phyloP scores from a whole-genome alignment of 2,329 filamentous ascomycete genomes.

The Dissoconium aciculare region DNA sequence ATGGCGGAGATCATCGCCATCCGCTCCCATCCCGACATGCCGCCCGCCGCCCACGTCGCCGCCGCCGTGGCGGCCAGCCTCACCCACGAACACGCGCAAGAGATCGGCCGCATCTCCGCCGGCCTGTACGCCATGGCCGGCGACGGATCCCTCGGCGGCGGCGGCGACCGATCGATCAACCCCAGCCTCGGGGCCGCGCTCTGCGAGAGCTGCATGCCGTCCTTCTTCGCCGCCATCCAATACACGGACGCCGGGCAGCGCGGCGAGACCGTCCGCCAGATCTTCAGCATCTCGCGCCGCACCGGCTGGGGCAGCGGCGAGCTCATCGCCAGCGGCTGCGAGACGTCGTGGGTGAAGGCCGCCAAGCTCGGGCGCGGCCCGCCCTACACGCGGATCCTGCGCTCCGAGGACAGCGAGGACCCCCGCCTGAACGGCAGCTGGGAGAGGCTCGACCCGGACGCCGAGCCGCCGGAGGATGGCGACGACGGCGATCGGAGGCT shows the following conservation, averaged over 20 bases:
- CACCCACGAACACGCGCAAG: conserved; percentile 55
- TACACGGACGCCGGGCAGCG: conserved; percentile 59
- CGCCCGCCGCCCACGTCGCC: conserved; percentile 75
- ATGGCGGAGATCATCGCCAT: conserved; percentile 72
- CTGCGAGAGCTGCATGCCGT: conserved; percentile 64
- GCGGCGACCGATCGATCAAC: conserved; percentile 43
- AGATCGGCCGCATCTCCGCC: conserved; percentile 66
- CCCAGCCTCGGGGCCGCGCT: conserved; percentile 67
- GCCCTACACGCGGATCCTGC: conserved; percentile 42
- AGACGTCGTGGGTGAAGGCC: conserved; percentile 67
- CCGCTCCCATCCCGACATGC: conserved; percentile 76
- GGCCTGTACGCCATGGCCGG: conserved; percentile 35
- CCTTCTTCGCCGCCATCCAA: conserved; percentile 79
- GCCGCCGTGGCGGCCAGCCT: conserved; percentile 60
- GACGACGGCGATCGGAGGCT: conserved; percentile 33
- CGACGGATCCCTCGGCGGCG: neutral
- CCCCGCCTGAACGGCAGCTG: conserved; percentile 21
- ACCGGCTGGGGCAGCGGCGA: conserved; percentile 79
- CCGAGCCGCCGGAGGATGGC: conserved; percentile 12
- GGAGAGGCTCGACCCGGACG: conserved; percentile 18
- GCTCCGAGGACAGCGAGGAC: conserved; percentile 18
- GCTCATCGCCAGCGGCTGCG: conserved; percentile 70
- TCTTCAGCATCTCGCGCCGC: conserved; percentile 60
- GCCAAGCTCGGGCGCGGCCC: conserved; percentile 61
- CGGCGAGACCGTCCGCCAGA: conserved; percentile 57